phyloP scores from a whole-genome alignment of 441 rosid species.

The Capsella rubella region DNA sequence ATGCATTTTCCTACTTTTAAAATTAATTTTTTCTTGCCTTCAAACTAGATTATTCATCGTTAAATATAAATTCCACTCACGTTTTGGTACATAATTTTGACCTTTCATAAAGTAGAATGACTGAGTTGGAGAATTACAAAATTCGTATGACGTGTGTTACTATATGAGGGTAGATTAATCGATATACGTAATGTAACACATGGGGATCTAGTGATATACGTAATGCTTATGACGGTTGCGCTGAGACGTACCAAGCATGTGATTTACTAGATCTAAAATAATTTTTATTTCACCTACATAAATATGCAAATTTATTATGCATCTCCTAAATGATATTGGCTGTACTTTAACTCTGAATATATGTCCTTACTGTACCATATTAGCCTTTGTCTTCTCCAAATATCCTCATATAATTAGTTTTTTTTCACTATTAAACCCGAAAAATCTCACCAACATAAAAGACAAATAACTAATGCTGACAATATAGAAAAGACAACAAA shows the following conservation, averaged over 20 bases:
- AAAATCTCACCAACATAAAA: slow-evolving; percentile 31
- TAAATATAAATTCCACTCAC: slow-evolving; percentile 12
- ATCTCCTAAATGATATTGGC: slow-evolving; percentile 25
- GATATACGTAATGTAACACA: slow-evolving; percentile 7
- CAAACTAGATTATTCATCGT: background rate
- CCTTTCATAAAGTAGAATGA: background rate
- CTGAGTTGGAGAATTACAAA: background rate
- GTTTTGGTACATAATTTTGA: slow-evolving; percentile 2
- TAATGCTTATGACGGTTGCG: slow-evolving; percentile 24
- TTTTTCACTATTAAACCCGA: slow-evolving; percentile 19
- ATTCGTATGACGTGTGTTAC: background rate
- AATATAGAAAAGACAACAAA: slow-evolving; percentile 35
- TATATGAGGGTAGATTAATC: background rate
- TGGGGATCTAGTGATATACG: slow-evolving; percentile 22
- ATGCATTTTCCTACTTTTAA: slow-evolving; percentile 23
- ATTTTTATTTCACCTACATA: slow-evolving; percentile 29
- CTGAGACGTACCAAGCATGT: slow-evolving; percentile 35
- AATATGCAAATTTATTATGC: slow-evolving; percentile 31
- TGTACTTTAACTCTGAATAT: slow-evolving; percentile 36
- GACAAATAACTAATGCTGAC: slow-evolving; percentile 37
- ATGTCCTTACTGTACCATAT: slow-evolving; percentile 39
- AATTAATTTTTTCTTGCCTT: background rate
- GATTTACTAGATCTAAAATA: slow-evolving; percentile 22
- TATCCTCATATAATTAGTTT: slow-evolving; percentile 31
- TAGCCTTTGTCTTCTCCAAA: slow-evolving; percentile 33